These are phyloP conservation scores for Guadua angustifolia DNA, from an alignment of 176 grass and related monocot genomes.

Conservation along the genomic window DNA sequence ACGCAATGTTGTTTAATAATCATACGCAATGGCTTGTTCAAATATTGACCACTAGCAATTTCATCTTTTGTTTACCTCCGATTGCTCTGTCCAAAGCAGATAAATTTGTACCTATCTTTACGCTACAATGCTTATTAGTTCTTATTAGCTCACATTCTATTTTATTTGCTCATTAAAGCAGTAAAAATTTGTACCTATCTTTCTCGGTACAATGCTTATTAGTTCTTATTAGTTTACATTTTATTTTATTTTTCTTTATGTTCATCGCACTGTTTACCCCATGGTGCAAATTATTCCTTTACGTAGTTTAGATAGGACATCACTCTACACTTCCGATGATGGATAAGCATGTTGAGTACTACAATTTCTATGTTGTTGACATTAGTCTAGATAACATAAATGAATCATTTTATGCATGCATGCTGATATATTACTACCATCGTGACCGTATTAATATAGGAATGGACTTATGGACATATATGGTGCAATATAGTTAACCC, in stretches of 20 bases:
- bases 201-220: too few relatives aligned
- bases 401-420: not conserved
- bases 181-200: too few relatives aligned
- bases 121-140: slow-evolving; percentile 35
- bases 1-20: slow-evolving; percentile 31
- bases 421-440: not conserved
- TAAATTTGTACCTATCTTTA: slow-evolving; percentile 9
- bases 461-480: not conserved
- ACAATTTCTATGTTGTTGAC: slow-evolving; percentile 14
- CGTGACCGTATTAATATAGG: not conserved
- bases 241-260: not conserved
- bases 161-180: too few relatives aligned
- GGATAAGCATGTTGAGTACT: slow-evolving; percentile 25
- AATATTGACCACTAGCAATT: slow-evolving; percentile 25
- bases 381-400: not conserved
- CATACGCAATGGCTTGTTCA: not conserved
- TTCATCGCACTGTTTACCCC: not conserved
- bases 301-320: slow-evolving; percentile 23
- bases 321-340: not conserved
- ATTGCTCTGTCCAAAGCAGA: slow-evolving; percentile 1
- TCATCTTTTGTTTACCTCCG: slow-evolving; percentile 26
- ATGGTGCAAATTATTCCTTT: slow-evolving; percentile 12
- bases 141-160: slow-evolving; percentile 10
- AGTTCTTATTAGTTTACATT: too few relatives aligned
- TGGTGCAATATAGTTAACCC: not conserved